Percentiles rank a stretch among this genome's conserved stretches.
phyloP scores from a whole-genome alignment of 1,284 basidiomycete species.

The Cryptococcus deneoformans region DNA sequence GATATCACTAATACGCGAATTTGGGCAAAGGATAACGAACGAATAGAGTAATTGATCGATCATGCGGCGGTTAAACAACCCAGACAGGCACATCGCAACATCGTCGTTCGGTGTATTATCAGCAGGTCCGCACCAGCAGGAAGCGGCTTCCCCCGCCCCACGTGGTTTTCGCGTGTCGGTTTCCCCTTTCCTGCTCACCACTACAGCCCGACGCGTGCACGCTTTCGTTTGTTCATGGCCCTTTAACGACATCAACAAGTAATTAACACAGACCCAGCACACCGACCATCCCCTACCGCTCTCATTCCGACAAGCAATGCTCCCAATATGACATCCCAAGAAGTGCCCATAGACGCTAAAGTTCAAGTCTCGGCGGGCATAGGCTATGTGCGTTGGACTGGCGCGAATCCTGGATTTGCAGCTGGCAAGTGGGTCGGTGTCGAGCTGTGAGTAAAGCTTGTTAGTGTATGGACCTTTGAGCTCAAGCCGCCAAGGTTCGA shows the following conservation, averaged over 20 bases:
- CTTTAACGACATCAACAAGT: neutral
- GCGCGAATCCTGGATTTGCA: constrained; percentile 75
- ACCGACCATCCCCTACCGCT: too few species aligned
- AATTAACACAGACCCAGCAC: neutral
- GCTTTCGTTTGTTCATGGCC: too few species aligned
- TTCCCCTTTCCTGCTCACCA: too few species aligned
- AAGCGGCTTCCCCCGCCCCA: too few species aligned
- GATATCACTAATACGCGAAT: too few species aligned
- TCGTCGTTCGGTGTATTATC: too few species aligned
- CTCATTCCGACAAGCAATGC: neutral
- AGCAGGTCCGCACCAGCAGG: too few species aligned
- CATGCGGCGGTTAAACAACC: too few species aligned
- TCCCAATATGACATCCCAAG: constrained; percentile 33
- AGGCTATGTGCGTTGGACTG: constrained; percentile 84
- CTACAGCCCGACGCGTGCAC: too few species aligned
- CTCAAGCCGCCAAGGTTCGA: constrained; percentile 45
- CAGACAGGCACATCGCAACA: too few species aligned
- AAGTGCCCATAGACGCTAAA: constrained; percentile 41
- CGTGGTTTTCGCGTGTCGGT: neutral
- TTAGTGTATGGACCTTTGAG: neutral
- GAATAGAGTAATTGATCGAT: too few species aligned
- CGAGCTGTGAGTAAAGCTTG: constrained; percentile 59
- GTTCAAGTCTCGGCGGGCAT: constrained; percentile 74
- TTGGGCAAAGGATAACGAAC: too few species aligned
- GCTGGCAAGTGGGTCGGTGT: constrained; percentile 94